phyloP scores from a whole-genome alignment of 768 basidiomycete species.

The Pulveroboletus sp. region DNA sequence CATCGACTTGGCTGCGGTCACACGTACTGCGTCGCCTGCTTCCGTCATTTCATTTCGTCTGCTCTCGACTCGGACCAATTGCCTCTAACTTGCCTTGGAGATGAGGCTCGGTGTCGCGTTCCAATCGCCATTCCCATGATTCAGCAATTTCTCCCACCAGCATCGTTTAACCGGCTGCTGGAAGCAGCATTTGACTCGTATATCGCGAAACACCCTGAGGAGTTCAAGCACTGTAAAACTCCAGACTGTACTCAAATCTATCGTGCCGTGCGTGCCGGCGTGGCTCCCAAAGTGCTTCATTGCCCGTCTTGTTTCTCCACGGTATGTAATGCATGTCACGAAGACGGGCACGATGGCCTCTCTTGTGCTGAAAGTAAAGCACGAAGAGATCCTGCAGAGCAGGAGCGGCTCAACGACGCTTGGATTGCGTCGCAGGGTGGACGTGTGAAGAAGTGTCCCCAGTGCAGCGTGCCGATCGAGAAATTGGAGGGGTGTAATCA shows the following conservation, averaged over 20 bases:
- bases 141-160: conserved; percentile 43
- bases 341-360: conserved; percentile 58
- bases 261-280: conserved; percentile 42
- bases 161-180: conserved; percentile 51
- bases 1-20: conserved; percentile 60
- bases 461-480: conserved; percentile 65
- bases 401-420: conserved; percentile 46
- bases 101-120: conserved; percentile 52
- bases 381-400: conserved; percentile 38
- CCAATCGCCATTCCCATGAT: conserved; percentile 51
- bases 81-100: conserved; percentile 65
- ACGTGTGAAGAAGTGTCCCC: conserved; percentile 67
- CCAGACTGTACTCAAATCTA: conserved; percentile 76
- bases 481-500: conserved; percentile 74
- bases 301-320: conserved; percentile 66
- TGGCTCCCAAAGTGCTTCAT: conserved; percentile 37
- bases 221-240: conserved; percentile 71
- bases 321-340: conserved; percentile 60
- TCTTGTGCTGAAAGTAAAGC: conserved; percentile 45
- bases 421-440: conserved; percentile 54
- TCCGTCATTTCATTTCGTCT: conserved; percentile 52
- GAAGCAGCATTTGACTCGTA: conserved; percentile 54
- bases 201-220: conserved; percentile 50
- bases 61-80: conserved; percentile 53
- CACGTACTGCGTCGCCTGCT: conserved; percentile 57